Percentiles rank a stretch among this genome's conserved stretches.
phyloP scores from a whole-genome alignment of 768 basidiomycete species.

The Collybiopsis luxurians region DNA sequence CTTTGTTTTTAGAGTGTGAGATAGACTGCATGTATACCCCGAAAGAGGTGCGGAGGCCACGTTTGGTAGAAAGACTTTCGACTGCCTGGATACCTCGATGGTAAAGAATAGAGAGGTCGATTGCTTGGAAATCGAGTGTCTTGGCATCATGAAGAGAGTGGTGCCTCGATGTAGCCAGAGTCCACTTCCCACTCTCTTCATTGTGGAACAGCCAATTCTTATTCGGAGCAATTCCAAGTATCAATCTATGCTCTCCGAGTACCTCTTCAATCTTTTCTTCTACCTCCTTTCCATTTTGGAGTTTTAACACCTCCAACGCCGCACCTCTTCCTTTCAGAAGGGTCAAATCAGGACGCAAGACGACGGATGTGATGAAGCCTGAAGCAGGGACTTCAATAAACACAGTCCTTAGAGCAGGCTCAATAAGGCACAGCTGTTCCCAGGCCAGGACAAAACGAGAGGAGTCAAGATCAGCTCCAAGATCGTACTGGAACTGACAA shows the following conservation, averaged over 20 bases:
- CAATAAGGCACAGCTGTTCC: constrained; percentile 2
- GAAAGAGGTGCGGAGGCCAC: background rate
- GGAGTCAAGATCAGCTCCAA: constrained; percentile 5
- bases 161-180: background rate
- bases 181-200: background rate
- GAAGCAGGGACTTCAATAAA: background rate
- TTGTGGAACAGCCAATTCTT: constrained; percentile 1
- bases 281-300: background rate
- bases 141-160: constrained; percentile 7
- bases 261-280: background rate
- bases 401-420: constrained; percentile 1
- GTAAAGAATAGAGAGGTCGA: constrained; percentile 1
- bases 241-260: background rate
- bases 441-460: constrained; percentile 4
- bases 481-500: background rate
- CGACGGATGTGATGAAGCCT: background rate
- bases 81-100: background rate
- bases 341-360: background rate
- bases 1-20: background rate
- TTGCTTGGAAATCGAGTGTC: background rate
- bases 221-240: background rate
- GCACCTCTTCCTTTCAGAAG: background rate
- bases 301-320: background rate
- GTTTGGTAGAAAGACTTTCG: background rate
- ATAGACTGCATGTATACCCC: constrained; percentile 1